Evolutionary conservation across 805 yeast genomes (phyloP).

Genomic region (Zygosaccharomyces kombuchaensis): DNA sequence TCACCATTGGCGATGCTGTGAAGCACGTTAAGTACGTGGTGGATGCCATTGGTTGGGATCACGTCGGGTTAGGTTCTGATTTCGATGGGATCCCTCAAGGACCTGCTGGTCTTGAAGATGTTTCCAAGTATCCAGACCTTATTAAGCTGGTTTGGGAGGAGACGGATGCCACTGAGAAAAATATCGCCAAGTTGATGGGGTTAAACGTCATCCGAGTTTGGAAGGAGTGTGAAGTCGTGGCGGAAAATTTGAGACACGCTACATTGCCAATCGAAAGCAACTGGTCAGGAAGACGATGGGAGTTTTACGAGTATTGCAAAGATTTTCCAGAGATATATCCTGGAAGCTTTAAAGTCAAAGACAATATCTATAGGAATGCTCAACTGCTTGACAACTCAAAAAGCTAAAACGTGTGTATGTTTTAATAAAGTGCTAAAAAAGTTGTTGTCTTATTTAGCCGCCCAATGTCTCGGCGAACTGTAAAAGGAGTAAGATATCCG

Average conservation of each 20-base stretch:
- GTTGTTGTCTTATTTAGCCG: background rate
- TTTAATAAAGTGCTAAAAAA: background rate
- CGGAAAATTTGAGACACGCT: slow-evolving; percentile 24
- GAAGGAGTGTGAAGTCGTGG: slow-evolving; percentile 36
- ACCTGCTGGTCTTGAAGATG: slow-evolving; percentile 53
- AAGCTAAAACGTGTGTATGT: background rate
- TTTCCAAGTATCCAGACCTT: slow-evolving; percentile 50
- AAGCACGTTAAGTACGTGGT: slow-evolving; percentile 43
- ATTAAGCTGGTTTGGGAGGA: slow-evolving; percentile 34
- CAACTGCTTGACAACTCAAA: slow-evolving; percentile 1
- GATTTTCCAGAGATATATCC: slow-evolving; percentile 40
- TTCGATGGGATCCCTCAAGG: slow-evolving; percentile 50
- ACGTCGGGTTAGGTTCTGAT: slow-evolving; percentile 49
- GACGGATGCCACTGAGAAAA: slow-evolving; percentile 42
- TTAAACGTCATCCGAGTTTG: slow-evolving; percentile 45
- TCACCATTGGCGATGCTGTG: slow-evolving; percentile 45
- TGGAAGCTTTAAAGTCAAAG: slow-evolving; percentile 19
- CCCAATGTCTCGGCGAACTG: background rate
- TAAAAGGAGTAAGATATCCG: too few relatives aligned
- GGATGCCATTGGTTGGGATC: slow-evolving; percentile 46
- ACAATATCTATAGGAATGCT: slow-evolving; percentile 1
- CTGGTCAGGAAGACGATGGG: slow-evolving; percentile 44
- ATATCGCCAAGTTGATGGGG: slow-evolving; percentile 43
- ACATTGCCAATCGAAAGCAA: slow-evolving; percentile 36
- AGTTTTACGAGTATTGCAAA: too few relatives aligned